phyloP scores from a whole-genome alignment of 768 basidiomycete genomes.

The Hortiboletus campestris region DNA sequence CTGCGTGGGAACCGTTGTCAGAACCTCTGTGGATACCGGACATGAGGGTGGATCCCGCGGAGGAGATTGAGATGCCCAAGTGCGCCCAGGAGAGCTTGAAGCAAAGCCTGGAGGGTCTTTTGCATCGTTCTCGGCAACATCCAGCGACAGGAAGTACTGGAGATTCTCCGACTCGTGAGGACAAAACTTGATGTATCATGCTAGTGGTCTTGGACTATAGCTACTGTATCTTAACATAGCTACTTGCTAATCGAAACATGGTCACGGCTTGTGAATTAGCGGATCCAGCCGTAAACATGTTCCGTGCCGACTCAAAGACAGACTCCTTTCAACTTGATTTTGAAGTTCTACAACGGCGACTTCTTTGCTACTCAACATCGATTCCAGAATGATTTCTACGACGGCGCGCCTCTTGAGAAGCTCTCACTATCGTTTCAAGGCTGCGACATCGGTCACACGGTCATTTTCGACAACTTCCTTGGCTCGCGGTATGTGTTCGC shows the following conservation, averaged over 20 bases:
- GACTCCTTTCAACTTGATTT: background rate
- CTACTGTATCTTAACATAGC: background rate
- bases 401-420: slow-evolving; percentile 3
- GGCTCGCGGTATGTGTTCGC: slow-evolving; percentile 17
- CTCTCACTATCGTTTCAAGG: slow-evolving; percentile 9
- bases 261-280: too few relatives aligned
- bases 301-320: slow-evolving; percentile 19
- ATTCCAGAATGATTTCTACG: background rate
- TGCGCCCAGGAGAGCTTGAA: slow-evolving; percentile 18
- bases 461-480: slow-evolving; percentile 21
- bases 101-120: slow-evolving; percentile 22
- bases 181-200: background rate
- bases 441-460: slow-evolving; percentile 9
- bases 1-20: slow-evolving; percentile 29
- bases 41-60: background rate
- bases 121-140: slow-evolving; percentile 11
- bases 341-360: background rate
- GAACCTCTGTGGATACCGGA: slow-evolving; percentile 6
- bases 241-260: background rate
- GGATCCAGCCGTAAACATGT: background rate
- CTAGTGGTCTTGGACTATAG: background rate
- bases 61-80: slow-evolving; percentile 4
- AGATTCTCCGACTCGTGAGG: background rate
- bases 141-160: background rate
- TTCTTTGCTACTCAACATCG: background rate